These are phyloP conservation scores for Leccinum arenicola DNA, from an alignment of 768 basidiomycete species.

Conservation along the genomic window DNA sequence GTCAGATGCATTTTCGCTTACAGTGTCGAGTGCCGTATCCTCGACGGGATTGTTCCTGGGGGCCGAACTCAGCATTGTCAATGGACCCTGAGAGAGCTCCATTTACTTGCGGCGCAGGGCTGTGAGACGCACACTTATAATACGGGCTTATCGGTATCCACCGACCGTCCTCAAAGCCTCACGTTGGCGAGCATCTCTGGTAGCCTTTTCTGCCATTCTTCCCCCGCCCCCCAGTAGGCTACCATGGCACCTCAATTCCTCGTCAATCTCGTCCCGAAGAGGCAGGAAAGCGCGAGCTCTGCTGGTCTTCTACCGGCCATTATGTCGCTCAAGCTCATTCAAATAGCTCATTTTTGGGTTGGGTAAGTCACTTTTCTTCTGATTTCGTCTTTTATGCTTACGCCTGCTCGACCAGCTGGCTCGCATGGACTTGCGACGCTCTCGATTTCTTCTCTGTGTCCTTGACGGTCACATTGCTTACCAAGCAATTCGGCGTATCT, in stretches of 20 bases:
- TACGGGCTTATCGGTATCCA: constrained; percentile 1
- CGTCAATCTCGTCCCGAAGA: constrained; percentile 46
- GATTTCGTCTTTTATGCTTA: not conserved
- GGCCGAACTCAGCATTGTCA: not conserved
- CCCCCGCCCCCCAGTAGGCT: not conserved
- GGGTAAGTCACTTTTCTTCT: constrained; percentile 37
- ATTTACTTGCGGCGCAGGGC: constrained; percentile 8
- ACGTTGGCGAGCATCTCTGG: not conserved
- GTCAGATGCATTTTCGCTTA: not conserved
- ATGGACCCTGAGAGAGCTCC: constrained; percentile 1
- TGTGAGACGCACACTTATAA: constrained; percentile 3
- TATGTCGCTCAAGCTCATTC: constrained; percentile 43
- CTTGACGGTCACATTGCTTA: constrained; percentile 48
- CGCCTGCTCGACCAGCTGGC: constrained; percentile 47
- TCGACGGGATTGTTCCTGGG: constrained; percentile 16
- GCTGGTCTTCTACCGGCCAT: constrained; percentile 44
- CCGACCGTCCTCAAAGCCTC: not conserved
- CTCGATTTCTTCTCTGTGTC: constrained; percentile 85
- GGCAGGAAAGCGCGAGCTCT: constrained; percentile 37
- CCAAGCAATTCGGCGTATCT: constrained; percentile 43
- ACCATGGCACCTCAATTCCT: constrained; percentile 36
- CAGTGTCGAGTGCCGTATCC: constrained; percentile 16
- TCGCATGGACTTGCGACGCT: constrained; percentile 86
- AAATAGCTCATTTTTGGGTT: constrained; percentile 58
- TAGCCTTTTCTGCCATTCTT: not conserved